Percentiles rank a stretch among this genome's conserved stretches.
These are phyloP conservation scores for Spiraea crenata DNA, from an alignment of 331 rosid genomes.

Conservation along the genomic window DNA sequence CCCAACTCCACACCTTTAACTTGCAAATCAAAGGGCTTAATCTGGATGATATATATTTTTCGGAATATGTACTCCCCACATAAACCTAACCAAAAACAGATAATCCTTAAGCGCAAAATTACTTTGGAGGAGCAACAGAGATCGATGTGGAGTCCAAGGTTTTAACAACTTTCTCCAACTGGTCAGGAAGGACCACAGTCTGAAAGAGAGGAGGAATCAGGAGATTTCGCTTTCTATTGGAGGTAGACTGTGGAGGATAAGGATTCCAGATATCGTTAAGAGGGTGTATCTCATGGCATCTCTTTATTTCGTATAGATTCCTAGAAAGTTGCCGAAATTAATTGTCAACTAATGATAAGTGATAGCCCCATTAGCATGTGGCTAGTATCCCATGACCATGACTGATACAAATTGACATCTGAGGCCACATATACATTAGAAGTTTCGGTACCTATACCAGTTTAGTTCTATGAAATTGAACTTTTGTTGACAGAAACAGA, in stretches of 20 bases:
- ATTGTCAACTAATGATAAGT: conserved; percentile 49
- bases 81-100: neutral
- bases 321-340: conserved; percentile 35
- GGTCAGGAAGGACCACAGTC: conserved; percentile 40
- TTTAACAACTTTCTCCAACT: conserved; percentile 24
- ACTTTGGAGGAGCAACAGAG: neutral
- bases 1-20: neutral
- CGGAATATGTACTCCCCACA: neutral
- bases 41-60: neutral
- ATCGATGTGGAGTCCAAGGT: conserved; percentile 9
- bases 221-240: conserved; percentile 24
- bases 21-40: neutral
- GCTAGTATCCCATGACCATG: conserved; percentile 33
- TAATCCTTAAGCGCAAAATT: neutral
- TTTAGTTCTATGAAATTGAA: conserved; percentile 7
- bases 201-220: conserved; percentile 22
- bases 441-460: conserved; percentile 1
- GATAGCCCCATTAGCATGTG: conserved; percentile 42
- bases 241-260: conserved; percentile 35
- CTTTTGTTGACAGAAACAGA: neutral
- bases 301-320: conserved; percentile 29
- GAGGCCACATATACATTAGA: conserved; percentile 14
- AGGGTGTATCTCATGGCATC: conserved; percentile 21
- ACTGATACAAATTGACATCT: conserved; percentile 31
- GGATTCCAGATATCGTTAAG: conserved; percentile 28